Conservation (phyloP, 2,329 filamentous ascomycete species). For the Ascochyta clinopodiicola region DNA sequence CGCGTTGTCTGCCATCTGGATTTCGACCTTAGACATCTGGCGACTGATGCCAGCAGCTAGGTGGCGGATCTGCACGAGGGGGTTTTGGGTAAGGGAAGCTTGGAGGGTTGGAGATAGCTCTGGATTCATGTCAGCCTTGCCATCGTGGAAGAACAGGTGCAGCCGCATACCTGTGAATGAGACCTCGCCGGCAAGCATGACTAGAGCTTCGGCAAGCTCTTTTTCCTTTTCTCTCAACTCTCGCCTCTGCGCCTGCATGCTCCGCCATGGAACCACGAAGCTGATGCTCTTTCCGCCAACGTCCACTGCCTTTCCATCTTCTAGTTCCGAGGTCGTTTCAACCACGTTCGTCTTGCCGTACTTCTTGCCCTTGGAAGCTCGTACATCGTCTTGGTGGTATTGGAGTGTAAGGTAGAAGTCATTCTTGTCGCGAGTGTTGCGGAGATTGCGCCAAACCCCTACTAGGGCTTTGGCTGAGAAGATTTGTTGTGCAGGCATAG, state of each 20-base stretch:
- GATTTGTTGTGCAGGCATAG: constrained; percentile 38
- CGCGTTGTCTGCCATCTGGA: constrained; percentile 46
- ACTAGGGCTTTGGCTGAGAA: constrained; percentile 44
- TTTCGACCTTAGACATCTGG: constrained; percentile 44
- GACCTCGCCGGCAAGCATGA: constrained; percentile 43
- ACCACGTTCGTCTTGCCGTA: constrained; percentile 22
- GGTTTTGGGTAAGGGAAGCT: constrained; percentile 41
- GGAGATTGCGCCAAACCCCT: constrained; percentile 45
- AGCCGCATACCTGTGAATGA: constrained; percentile 36
- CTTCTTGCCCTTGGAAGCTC: constrained; percentile 23
- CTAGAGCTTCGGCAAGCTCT: constrained; percentile 43
- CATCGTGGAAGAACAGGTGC: not conserved
- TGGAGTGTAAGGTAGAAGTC: constrained; percentile 44
- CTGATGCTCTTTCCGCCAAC: constrained; percentile 40
- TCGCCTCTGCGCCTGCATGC: constrained; percentile 43
- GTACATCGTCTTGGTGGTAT: constrained; percentile 39
- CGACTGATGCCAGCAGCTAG: constrained; percentile 43
- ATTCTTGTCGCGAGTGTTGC: constrained; percentile 38
- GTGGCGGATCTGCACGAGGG: constrained; percentile 44
- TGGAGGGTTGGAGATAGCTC: constrained; percentile 40
- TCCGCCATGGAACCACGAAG: constrained; percentile 46
- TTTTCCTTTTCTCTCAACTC: constrained; percentile 44
- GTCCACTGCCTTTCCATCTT: constrained; percentile 28
- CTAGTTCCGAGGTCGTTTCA: constrained; percentile 28
- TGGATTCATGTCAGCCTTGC: constrained; percentile 8